A percentile compares a stretch with the other conserved stretches of the same genome.
Conservation (phyloP, 306 rosid genomes). For the Acmispon strigosus region DNA sequence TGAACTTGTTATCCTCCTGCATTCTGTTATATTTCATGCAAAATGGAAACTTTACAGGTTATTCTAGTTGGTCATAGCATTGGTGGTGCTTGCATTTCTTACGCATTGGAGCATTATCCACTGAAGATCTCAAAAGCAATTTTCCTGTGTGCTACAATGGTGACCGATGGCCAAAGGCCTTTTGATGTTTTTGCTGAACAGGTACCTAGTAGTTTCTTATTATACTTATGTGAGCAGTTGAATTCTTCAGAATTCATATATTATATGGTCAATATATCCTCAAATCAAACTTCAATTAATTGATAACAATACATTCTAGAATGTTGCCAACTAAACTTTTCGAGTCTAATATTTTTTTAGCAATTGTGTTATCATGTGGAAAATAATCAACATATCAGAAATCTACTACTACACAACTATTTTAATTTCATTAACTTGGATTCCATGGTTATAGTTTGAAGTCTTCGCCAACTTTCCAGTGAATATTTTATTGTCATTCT, state of each 20-base stretch:
- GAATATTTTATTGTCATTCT: neutral
- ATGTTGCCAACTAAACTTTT: neutral
- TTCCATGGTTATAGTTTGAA: neutral
- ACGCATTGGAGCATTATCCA: conserved; percentile 81
- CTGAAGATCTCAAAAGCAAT: conserved; percentile 76
- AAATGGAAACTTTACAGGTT: conserved; percentile 50
- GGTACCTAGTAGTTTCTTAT: conserved; percentile 37
- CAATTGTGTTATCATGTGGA: neutral
- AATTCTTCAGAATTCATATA: neutral
- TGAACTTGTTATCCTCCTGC: conserved; percentile 5
- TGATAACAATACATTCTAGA: neutral
- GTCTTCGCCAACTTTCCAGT: neutral
- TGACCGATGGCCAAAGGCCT: conserved; percentile 78
- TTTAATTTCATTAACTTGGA: neutral
- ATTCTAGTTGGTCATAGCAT: conserved; percentile 89
- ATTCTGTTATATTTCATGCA: conserved; percentile 9
- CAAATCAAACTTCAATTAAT: neutral
- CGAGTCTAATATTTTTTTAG: neutral
- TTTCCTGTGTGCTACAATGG: conserved; percentile 95
- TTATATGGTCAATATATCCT: neutral
- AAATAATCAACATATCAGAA: neutral
- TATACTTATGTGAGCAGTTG: neutral
- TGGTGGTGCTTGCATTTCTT: conserved; percentile 95
- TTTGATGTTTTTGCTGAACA: conserved; percentile 80
- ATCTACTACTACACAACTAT: neutral